Base-by-base conservation (phyloP, 805 yeast species). In the Grigorovia transvaalensis region DNA sequence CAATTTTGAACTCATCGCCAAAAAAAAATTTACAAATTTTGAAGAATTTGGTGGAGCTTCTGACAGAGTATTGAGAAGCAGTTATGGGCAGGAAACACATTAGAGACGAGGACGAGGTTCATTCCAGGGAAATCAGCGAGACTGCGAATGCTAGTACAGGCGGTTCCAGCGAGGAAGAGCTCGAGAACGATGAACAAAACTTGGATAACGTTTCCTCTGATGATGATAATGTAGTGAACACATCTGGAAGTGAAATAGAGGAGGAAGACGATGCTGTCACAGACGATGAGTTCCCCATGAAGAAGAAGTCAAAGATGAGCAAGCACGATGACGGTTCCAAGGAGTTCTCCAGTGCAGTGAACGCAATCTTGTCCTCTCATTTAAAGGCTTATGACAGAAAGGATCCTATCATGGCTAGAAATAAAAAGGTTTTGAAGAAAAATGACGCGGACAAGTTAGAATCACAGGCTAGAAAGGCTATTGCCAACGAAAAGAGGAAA, bases 331-430 rank as follows among this genome's bases (percentile, higher is more conserved):
- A 84, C 66, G 91, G 89, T n/a, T 76, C 88, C 0, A 82, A 74
- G 45, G 75, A 81, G 1, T 91, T 93, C 63, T 87, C 96, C 18
- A 75, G 70, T 51, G 98, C 98, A 0, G 80, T 93, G 62, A 80
- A 73, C 57, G 93, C 96, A 15, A 85, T 91, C 60, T 71, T 91
- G 49, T 85, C 85, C 5, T 88, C 98, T 1, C 83, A 81, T 60
- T 74, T 91, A 57, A 93, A 93, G 66, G 95, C 96, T 0, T 85
- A 91, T 60, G 88, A 85, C 62, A 76, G 97, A 63, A 78, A 78
- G 46, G 96, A 90, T 65, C 99, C 99, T 2, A 87, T 91, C 51
- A 75, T 91, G 70, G 90, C 91, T 8, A 81, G 98, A 69, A 85
- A 86, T 62, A 85, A 84, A 57, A 74, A 77, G 44, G 78, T 82